These are phyloP conservation scores for Drechslerella dactyloides DNA, from an alignment of 2,329 filamentous ascomycete genomes.

Conservation along the genomic window DNA sequence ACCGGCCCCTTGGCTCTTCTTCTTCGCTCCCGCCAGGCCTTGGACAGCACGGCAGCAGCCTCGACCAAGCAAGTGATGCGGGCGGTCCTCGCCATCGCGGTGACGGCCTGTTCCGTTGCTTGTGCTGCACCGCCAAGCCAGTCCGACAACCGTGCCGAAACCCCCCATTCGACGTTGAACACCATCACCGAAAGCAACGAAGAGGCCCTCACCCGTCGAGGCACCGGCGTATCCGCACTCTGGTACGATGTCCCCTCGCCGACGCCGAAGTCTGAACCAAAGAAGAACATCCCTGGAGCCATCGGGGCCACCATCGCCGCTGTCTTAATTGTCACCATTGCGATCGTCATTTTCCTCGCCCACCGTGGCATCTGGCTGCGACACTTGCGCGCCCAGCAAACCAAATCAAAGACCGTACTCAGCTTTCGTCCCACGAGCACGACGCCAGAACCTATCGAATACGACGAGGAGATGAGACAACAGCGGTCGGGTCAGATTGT, in stretches of 20 bases:
- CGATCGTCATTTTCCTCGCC: constrained; percentile 45
- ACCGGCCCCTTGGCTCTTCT: constrained; percentile 3
- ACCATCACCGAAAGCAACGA: constrained; percentile 6
- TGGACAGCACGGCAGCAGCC: constrained; percentile 8
- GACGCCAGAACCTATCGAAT: constrained; percentile 48
- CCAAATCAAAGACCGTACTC: constrained; percentile 43
- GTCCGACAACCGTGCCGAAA: constrained; percentile 26
- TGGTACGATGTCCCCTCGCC: constrained; percentile 48
- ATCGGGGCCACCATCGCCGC: constrained; percentile 42
- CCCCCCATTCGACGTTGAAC: constrained; percentile 16
- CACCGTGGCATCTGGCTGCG: constrained; percentile 47
- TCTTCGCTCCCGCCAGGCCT: constrained; percentile 7
- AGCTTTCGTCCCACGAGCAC: constrained; percentile 50
- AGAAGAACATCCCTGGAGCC: constrained; percentile 47
- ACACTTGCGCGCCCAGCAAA: constrained; percentile 44
- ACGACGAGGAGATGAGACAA: constrained; percentile 48
- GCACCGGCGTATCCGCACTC: constrained; percentile 35
- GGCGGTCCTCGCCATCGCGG: constrained; percentile 31
- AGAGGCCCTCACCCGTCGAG: constrained; percentile 28
- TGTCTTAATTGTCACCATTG: constrained; percentile 44
- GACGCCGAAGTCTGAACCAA: constrained; percentile 32
- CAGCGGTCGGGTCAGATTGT: constrained; percentile 48
- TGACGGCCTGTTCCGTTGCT: constrained; percentile 42
- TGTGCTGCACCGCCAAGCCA: constrained; percentile 47
- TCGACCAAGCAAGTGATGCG: constrained; percentile 35